Evolutionary conservation across 2,329 filamentous ascomycete genomes (phyloP), one percentile per base, ranked within the genome.

Genomic region (Ophiocordyceps camponoti-rufipedis): DNA sequence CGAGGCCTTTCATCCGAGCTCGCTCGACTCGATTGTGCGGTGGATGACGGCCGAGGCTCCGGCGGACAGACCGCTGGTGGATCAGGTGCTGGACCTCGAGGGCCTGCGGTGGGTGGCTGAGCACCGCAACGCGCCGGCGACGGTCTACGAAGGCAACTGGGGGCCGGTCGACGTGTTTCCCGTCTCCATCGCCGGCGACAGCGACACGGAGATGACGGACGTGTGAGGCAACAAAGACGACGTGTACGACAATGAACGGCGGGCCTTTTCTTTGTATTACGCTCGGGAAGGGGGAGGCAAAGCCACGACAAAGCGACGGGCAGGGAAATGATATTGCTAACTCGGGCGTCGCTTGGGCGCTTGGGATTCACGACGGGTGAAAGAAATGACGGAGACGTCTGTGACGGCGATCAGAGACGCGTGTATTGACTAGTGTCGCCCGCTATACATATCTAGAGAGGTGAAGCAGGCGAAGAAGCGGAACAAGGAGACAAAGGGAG

Each of bases 81-180:
- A 82, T 45, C 75, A 93, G 50, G 65, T 98, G 11, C 72, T 94
- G 42, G 65, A 74, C 42, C 74, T 80, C 1, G 77, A 80, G 43
- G 85, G 86, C 23, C 72, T 94, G 45, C 74, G 72, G 49, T 98
- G 91, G 84, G 82, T 93, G 31, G 74, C 79, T 46, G 66, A 70
- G 44, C 79, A 87, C 50, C 79, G 87, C 46, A 79, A 82, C 46
- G 85, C 87, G 11, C 85, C 87, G 41, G 91, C 91, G n/a, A 95
- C 87, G 0, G 80, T 98, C 45, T 98, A 84, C 54, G 91, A 98
- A 65, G 91, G 91, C 50, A 91, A 85, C 59, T 98, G 88, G 83
- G 91, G 91, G 4, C 89, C 89, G 31, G 80, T 67, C n/a, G 70
- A 74, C 45, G 61, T 70, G 44, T 57, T 66, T 31, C 53, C 61